Evolutionary conservation across 2,329 filamentous ascomycete genomes (phyloP).

Genomic region (Alternaria rosae): DNA sequence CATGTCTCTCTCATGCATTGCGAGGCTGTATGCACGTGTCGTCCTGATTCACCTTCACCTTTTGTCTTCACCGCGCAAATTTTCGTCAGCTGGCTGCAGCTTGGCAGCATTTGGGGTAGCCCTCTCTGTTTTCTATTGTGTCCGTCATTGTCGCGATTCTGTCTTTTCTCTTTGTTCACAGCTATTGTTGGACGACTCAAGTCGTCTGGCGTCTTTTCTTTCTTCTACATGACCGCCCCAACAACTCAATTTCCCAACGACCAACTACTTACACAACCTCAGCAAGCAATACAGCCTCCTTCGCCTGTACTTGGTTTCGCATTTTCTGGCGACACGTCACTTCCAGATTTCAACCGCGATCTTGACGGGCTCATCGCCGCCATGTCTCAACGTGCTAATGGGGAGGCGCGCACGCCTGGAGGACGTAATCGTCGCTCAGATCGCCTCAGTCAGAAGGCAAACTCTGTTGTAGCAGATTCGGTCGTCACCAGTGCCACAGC

Average conservation of each 20-base stretch:
- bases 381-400: slow-evolving; percentile 35
- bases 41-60: slow-evolving; percentile 8
- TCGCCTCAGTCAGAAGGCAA: slow-evolving; percentile 36
- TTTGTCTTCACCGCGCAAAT: slow-evolving; percentile 9
- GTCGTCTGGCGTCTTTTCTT: not conserved
- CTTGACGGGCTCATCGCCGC: not conserved
- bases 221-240: not conserved
- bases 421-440: slow-evolving; percentile 33
- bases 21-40: slow-evolving; percentile 7
- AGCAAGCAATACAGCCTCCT: not conserved
- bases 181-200: not conserved
- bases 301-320: not conserved
- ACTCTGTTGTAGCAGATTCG: slow-evolving; percentile 36
- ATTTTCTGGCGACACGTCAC: not conserved
- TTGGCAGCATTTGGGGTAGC: not conserved
- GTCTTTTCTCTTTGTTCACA: not conserved
- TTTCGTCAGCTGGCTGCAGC: not conserved
- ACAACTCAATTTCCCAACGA: not conserved
- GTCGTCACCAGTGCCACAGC: slow-evolving; percentile 26
- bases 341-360: not conserved
- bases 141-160: slow-evolving; percentile 12
- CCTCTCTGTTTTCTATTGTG: slow-evolving; percentile 5
- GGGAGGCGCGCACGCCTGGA: slow-evolving; percentile 34
- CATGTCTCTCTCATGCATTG: slow-evolving; percentile 7
- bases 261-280: slow-evolving; percentile 7